Base-by-base conservation (phyloP, 148 eudicot genomes). In the Pouteria glomerata region DNA sequence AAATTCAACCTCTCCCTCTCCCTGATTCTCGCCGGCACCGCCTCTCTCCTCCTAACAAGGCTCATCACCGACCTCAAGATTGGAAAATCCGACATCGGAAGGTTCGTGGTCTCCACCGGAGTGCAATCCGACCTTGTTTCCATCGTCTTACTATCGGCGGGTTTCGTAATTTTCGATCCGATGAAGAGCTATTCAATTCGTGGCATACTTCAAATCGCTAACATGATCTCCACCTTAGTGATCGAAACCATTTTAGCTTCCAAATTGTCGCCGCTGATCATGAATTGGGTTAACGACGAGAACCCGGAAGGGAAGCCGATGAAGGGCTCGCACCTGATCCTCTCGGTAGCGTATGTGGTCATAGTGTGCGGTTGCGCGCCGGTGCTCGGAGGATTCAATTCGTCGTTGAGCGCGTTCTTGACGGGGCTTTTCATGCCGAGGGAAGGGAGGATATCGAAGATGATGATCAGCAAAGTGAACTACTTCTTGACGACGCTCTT, bases 281-380 rank as follows among this genome's bases (percentile, higher is more conserved):
- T 91, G 78, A 78, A 78, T 12, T 88, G 96, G 96, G 93, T 91
- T 23, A 91, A 94, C 39, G 65, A 50, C 4, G 81, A 87, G n/a
- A 94, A 94, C 66, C 97, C 98, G 0, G 90, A 88, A 33, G 98
- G 98, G 53, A 94, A 94, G 72, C 80, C 90, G 0, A 83, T 94
- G 76, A 94, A 88, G 56, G 97, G 97, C 26, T 89, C 98, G 6
- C 96, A 94, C 64, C 77, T 94, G 55, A 85, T 94, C 52, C 80
- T 94, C 5, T 82, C 96, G 0, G 76, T 85, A 21, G 97, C 98
- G 0, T 91, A 79, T 71, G 78, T 82, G 10, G 89, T 87, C 1
- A 56, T 81, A 3, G 57, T 86, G 1, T 90, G 93, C 26, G 70
- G 90, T 19, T 57, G 85, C 29, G 80, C 98, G 1, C 86, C 97